These are phyloP conservation scores for Kalaharituber pfeilii DNA, from an alignment of 2,329 filamentous ascomycete species.

Conservation along the genomic window DNA sequence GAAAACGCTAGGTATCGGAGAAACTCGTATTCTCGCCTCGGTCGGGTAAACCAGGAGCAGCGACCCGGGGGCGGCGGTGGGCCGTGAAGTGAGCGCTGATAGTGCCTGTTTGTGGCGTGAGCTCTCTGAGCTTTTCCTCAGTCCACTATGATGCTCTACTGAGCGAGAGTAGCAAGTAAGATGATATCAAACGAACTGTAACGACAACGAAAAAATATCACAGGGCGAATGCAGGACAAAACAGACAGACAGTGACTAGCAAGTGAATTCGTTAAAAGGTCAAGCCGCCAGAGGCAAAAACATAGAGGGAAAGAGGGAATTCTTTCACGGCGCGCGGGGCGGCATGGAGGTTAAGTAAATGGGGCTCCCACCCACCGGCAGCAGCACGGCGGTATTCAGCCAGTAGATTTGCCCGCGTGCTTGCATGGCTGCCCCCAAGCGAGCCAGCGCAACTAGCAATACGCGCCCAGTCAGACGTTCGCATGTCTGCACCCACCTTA, in stretches of 20 bases:
- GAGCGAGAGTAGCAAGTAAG: background rate
- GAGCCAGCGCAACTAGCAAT: background rate
- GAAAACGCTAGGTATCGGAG: background rate
- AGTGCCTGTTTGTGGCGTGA: background rate
- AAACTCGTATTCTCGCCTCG: background rate
- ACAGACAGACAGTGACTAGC: background rate
- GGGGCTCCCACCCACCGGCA: background rate
- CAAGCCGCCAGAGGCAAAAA: background rate
- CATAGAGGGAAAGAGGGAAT: background rate
- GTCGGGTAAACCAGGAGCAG: background rate
- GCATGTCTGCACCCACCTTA: background rate
- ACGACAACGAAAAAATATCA: background rate
- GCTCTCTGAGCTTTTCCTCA: slow-evolving; percentile 1
- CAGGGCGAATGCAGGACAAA: background rate
- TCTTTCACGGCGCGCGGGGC: background rate
- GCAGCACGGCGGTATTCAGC: background rate
- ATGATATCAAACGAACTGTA: background rate
- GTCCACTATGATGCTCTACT: background rate
- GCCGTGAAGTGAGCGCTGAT: background rate
- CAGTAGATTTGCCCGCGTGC: background rate
- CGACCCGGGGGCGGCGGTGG: background rate
- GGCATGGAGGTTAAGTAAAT: background rate
- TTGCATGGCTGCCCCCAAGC: background rate
- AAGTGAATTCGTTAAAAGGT: background rate
- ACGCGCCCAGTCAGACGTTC: background rate